phyloP scores from a whole-genome alignment of 208 protist species.

The Acanthamoeba lenticulata region DNA sequence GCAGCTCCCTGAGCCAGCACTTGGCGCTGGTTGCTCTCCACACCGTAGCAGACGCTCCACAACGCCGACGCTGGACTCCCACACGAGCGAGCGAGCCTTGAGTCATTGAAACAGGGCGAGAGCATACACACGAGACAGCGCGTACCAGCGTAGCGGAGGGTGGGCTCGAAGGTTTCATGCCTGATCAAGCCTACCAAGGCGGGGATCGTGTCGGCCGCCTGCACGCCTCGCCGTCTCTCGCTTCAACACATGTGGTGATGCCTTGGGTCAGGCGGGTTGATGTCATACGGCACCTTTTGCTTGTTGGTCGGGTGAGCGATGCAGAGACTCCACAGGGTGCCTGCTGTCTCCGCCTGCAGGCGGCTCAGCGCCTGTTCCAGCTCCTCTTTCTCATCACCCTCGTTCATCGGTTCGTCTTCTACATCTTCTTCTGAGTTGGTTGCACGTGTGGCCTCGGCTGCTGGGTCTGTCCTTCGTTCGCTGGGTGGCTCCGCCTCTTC shows the following conservation, averaged over 20 bases:
- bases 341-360: neutral
- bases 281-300: conserved; percentile 4
- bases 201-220: neutral
- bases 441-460: neutral
- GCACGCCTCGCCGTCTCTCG: neutral
- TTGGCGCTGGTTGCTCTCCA: neutral
- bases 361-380: neutral
- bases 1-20: neutral
- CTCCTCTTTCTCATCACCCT: neutral
- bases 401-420: neutral
- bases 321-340: conserved; percentile 1
- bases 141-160: neutral
- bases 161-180: neutral
- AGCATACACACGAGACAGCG: neutral
- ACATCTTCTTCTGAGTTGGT: neutral
- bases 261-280: neutral
- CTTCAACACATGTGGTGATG: neutral
- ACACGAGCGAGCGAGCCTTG: too few relatives aligned
- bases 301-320: neutral
- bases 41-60: conserved; percentile 8
- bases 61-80: neutral
- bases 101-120: too few relatives aligned
- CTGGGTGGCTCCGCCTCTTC: neutral
- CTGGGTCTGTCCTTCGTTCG: neutral
- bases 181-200: neutral